Conservation (phyloP, 202 grass and related monocot species). For the Bolboschoenoplectus hybrid region DNA sequence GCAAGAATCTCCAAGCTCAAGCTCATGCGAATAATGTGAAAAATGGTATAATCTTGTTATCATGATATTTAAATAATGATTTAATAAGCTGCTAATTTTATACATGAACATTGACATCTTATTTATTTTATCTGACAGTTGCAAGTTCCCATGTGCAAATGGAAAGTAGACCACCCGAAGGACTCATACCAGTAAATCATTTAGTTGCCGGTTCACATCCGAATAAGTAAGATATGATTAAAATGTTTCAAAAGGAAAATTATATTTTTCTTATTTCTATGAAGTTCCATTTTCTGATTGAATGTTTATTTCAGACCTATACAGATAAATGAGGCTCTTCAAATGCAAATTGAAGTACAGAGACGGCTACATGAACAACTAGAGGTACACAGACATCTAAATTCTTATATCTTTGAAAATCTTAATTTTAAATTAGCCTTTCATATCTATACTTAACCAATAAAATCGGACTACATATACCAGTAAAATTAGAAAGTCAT, state of each 20-base stretch:
- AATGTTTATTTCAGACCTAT: constrained; percentile 68
- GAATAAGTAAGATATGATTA: constrained; percentile 74
- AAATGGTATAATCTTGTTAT: constrained; percentile 53
- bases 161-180: constrained; percentile 62
- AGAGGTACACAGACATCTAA: constrained; percentile 54
- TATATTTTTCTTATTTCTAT: background rate
- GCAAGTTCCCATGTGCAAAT: constrained; percentile 52
- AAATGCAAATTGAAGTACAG: constrained; percentile 99
- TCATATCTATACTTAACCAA: background rate
- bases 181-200: constrained; percentile 50
- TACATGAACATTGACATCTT: constrained; percentile 8
- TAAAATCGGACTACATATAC: background rate
- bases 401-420: background rate
- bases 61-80: constrained; percentile 31
- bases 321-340: constrained; percentile 89
- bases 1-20: constrained; percentile 85
- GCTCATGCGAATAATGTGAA: constrained; percentile 55
- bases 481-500: background rate
- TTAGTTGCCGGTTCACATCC: constrained; percentile 53
- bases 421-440: background rate
- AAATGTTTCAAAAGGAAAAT: constrained; percentile 16
- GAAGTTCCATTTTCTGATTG: constrained; percentile 8
- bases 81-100: constrained; percentile 33
- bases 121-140: constrained; percentile 46
- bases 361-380: constrained; percentile 84